Evolutionary conservation across 108 stramenopile species (phyloP), one percentile per base, ranked within the genome.

Genomic region (Heterococcus sp.): DNA sequence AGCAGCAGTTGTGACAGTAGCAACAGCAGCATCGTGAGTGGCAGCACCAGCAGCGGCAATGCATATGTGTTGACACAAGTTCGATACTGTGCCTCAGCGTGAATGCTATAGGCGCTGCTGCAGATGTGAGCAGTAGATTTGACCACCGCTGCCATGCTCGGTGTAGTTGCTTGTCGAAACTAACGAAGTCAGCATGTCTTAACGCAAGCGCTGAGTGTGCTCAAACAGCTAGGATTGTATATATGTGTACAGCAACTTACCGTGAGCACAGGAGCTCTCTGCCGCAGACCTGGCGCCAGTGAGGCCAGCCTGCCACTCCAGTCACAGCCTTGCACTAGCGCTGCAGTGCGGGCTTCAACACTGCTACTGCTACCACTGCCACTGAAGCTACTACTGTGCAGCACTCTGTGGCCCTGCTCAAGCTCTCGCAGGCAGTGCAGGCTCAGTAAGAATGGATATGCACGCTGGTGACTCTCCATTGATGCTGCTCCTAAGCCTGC

Each of bases 391-490:
- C 14, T 21, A 21, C 14, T 21, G 46, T 8, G 14, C 21, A 58
- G 46, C 46, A 21, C 21, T 8, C 46, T 8, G n/a, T n/a, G n/a
- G 46, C 46, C 46, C 46, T 58, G 46, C 46, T 58, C 46, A 58
- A 58, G 46, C 46, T 58, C 46, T 8, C 46, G 46, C 36, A 77
- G 76, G 69, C 76, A 69, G 71, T 84, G 83, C 35, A 84, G 69
- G 26, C 82, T 75, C 73, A 84, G 77, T 69, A 84, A 32, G 26
- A 68, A 84, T n/a, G 83, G 83, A 71, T 83, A 84, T 1, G 83
- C 81, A 26, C 83, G 75, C 1, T 68, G 81, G 73, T 84, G 82
- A 28, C 74, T 76, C 75, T 84, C 83, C 83, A 84, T 83, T 37
- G 75, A 72, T 28, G 83, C 83, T 0, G 83, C 82, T 2, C 77